Evolutionary conservation across 768 basidiomycete species (phyloP).

Genomic region (Russula lepida): DNA sequence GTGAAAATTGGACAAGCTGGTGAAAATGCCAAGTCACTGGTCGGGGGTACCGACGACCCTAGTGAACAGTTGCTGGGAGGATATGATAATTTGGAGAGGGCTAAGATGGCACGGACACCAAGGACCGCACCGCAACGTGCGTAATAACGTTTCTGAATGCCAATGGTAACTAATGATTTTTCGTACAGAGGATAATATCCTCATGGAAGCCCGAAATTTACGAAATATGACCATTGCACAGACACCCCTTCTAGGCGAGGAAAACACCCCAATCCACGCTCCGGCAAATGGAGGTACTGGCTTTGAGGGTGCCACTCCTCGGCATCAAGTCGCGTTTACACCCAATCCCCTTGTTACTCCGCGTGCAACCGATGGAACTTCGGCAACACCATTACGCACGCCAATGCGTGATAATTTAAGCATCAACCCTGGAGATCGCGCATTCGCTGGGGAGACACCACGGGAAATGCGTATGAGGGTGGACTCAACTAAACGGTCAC

Average conservation of each 20-base stretch:
- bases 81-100: constrained; percentile 83
- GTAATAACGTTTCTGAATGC: background rate
- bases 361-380: constrained; percentile 31
- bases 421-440: constrained; percentile 70
- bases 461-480: constrained; percentile 59
- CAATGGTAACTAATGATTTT: constrained; percentile 7
- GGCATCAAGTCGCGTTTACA: constrained; percentile 81
- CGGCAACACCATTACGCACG: constrained; percentile 84
- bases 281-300: constrained; percentile 75
- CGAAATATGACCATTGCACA: constrained; percentile 89
- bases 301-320: constrained; percentile 93
- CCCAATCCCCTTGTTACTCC: constrained; percentile 95
- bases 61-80: constrained; percentile 84
- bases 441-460: constrained; percentile 57
- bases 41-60: constrained; percentile 74
- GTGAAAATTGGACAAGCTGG: constrained; percentile 95
- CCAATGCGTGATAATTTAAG: constrained; percentile 87
- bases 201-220: constrained; percentile 91
- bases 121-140: constrained; percentile 86
- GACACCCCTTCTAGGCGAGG: constrained; percentile 92
- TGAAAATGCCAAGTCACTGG: constrained; percentile 80
- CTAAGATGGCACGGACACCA: constrained; percentile 89
- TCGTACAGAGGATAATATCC: constrained; percentile 82
- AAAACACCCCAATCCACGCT: constrained; percentile 89
- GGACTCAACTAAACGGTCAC: constrained; percentile 60